A percentile compares a stretch with the other conserved stretches of the same genome.
Evolutionary conservation across 495 filamentous ascomycete genomes (phyloP).

Genomic region (Cenococcum geophilum): DNA sequence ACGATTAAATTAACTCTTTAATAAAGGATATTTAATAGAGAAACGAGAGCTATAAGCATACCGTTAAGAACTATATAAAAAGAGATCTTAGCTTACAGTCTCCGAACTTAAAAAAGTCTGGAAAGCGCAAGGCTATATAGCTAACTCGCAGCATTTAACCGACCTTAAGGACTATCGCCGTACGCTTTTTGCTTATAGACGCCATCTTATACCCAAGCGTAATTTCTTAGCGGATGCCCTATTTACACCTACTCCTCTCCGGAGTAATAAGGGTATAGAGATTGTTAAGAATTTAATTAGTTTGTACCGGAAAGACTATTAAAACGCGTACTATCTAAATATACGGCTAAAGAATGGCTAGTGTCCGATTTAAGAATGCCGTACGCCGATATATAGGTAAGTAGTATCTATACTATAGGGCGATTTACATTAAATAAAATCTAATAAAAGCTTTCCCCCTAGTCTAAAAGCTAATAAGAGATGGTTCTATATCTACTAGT

Average conservation of each 20-base stretch:
- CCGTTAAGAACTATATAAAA: constrained; percentile 6
- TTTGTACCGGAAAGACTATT: background rate
- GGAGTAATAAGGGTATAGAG: background rate
- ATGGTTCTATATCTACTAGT: constrained; percentile 1
- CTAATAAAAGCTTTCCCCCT: background rate
- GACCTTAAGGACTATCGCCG: background rate
- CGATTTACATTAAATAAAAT: background rate
- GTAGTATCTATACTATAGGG: background rate
- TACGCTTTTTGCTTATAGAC: background rate
- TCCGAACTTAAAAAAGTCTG: background rate
- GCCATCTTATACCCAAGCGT: background rate
- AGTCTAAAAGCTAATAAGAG: constrained; percentile 3
- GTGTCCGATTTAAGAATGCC: background rate
- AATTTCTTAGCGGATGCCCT: background rate
- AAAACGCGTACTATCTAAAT: background rate
- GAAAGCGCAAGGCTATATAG: background rate
- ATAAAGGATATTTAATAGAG: background rate
- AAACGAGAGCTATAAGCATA: background rate
- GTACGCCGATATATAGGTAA: background rate
- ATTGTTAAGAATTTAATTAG: background rate
- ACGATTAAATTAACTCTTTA: background rate
- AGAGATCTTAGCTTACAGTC: constrained; percentile 1
- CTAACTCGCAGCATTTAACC: background rate
- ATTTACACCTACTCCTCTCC: background rate
- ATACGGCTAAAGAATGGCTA: constrained; percentile 1